These are phyloP conservation scores for Penicillium sp. DNA, from an alignment of 2,329 filamentous ascomycete species.

Conservation along the genomic window DNA sequence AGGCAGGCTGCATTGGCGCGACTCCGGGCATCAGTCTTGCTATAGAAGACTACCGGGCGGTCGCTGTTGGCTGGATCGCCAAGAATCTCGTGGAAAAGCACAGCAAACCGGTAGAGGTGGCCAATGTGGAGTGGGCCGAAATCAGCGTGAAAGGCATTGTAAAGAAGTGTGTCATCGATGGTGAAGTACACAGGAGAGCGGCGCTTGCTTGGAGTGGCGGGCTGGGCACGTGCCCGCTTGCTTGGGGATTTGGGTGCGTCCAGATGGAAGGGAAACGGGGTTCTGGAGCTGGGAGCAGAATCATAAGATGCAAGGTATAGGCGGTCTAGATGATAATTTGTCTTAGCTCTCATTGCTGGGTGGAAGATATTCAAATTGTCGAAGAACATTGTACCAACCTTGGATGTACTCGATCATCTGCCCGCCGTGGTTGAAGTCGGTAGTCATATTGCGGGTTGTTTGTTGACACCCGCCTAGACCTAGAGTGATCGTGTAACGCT, in stretches of 20 bases:
- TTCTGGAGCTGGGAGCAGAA: conserved; percentile 73
- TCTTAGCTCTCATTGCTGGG: conserved; percentile 12
- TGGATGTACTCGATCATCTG: conserved; percentile 96
- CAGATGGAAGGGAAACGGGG: conserved; percentile 77
- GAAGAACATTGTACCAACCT: conserved; percentile 56
- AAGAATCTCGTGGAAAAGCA: conserved; percentile 92
- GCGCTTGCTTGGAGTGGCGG: conserved; percentile 55
- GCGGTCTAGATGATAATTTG: conserved; percentile 61
- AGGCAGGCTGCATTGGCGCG: conserved; percentile 85
- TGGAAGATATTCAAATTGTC: conserved; percentile 34
- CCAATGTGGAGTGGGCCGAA: conserved; percentile 97
- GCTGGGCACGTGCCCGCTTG: conserved; percentile 66
- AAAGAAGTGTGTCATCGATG: conserved; percentile 85
- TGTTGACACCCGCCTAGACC: not conserved
- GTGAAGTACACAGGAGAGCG: conserved; percentile 86
- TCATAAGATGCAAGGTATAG: conserved; percentile 93
- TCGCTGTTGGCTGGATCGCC: conserved; percentile 88
- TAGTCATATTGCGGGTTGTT: conserved; percentile 42
- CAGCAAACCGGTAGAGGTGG: conserved; percentile 92
- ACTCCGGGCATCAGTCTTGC: conserved; percentile 86
- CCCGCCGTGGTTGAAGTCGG: conserved; percentile 64
- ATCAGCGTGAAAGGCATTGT: conserved; percentile 98
- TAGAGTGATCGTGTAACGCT: conserved; percentile 1
- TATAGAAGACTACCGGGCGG: conserved; percentile 93
- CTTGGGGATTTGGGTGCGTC: conserved; percentile 62